phyloP scores from a whole-genome alignment of 2,329 filamentous ascomycete genomes.

The Penicillium freii region DNA sequence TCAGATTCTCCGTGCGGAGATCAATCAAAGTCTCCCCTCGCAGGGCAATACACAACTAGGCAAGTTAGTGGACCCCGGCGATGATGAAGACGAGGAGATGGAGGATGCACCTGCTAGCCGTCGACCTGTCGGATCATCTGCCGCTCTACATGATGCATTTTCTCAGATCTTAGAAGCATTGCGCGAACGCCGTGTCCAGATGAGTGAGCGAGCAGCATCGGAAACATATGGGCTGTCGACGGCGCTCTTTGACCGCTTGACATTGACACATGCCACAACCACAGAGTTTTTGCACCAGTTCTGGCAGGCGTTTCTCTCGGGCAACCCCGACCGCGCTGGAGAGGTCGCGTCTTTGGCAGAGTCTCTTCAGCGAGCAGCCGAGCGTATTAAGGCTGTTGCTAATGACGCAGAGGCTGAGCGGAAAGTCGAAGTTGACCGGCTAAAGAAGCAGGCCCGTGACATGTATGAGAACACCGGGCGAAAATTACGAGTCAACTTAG shows the following conservation, averaged over 20 bases:
- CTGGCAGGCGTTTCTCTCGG: conserved; percentile 88
- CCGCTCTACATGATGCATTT: conserved; percentile 57
- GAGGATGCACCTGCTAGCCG: conserved; percentile 42
- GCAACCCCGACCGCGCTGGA: conserved; percentile 73
- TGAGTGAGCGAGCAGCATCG: conserved; percentile 36
- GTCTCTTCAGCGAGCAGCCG: conserved; percentile 72
- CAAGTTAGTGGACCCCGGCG: conserved; percentile 55
- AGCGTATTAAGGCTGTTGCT: conserved; percentile 77
- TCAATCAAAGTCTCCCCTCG: conserved; percentile 50
- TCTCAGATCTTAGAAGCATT: conserved; percentile 59
- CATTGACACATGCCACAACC: conserved; percentile 83
- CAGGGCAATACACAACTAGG: conserved; percentile 66
- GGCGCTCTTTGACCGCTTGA: conserved; percentile 60
- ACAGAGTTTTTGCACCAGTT: conserved; percentile 97
- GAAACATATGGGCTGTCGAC: conserved; percentile 49
- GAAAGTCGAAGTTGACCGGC: conserved; percentile 61
- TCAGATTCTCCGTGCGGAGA: conserved; percentile 60
- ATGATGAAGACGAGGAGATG: conserved; percentile 57
- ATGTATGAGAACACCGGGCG: conserved; percentile 71
- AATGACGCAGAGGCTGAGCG: conserved; percentile 75
- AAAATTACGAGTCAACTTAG: conserved; percentile 66
- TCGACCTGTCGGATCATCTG: conserved; percentile 64
- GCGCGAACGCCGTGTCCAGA: conserved; percentile 55
- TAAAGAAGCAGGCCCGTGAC: conserved; percentile 69
- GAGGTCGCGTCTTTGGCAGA: conserved; percentile 82